Percentiles rank a stretch among this genome's conserved stretches.
Evolutionary conservation across 75 land plant species (phyloP).

Genomic region (Pseudotsuga menziesii): DNA sequence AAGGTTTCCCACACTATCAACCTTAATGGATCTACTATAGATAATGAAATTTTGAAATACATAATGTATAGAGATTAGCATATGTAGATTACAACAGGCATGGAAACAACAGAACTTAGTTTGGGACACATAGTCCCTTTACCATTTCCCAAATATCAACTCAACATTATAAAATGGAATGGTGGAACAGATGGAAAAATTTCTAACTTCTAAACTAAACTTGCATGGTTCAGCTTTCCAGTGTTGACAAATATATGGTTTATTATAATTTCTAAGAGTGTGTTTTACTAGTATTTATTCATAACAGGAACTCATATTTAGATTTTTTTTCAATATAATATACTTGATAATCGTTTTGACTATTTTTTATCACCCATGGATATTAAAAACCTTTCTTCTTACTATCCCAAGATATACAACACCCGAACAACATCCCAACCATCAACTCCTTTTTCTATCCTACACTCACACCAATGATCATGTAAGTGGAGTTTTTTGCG

Average conservation of each 20-base stretch:
- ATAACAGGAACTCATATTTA: neutral
- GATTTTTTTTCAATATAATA: neutral
- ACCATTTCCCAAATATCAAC: neutral
- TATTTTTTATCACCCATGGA: neutral
- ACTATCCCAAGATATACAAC: too few relatives aligned
- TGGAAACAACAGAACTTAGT: neutral
- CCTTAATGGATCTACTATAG: too few relatives aligned
- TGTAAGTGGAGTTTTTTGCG: too few relatives aligned
- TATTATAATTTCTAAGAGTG: neutral
- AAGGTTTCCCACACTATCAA: neutral
- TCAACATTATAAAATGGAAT: neutral
- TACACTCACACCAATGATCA: too few relatives aligned
- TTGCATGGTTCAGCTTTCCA: neutral
- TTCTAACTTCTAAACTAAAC: neutral
- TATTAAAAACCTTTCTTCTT: too few relatives aligned
- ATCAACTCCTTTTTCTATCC: too few relatives aligned
- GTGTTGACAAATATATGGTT: neutral
- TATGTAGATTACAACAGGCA: neutral
- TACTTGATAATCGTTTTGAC: neutral
- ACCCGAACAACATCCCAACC: too few relatives aligned
- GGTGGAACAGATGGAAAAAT: neutral
- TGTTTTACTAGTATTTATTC: neutral
- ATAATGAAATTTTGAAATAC: neutral
- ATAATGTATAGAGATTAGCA: neutral
- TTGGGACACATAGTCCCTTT: neutral